Evolutionary conservation across 2,329 filamentous ascomycete genomes (phyloP).

Genomic region (Epicoccum nigrum): DNA sequence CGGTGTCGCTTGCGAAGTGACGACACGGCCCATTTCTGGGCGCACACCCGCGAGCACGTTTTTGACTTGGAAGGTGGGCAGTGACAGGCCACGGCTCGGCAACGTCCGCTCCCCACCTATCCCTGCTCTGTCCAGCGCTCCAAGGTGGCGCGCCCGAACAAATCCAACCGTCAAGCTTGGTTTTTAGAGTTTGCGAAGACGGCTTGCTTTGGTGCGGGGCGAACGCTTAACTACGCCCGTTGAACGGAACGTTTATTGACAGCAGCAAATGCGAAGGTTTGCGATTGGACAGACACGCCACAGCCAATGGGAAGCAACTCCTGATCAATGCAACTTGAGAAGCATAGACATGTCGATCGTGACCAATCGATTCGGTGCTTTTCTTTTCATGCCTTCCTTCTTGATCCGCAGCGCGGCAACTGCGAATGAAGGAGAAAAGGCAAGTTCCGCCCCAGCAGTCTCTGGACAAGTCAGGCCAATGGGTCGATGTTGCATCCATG

Average conservation of each 20-base stretch:
- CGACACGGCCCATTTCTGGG: no score
- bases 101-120: conserved; percentile 4
- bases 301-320: background rate
- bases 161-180: conserved; percentile 4
- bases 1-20: no score
- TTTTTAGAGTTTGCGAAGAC: conserved; percentile 13
- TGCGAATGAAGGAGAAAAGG: conserved; percentile 10
- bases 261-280: background rate
- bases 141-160: conserved; percentile 10
- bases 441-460: background rate
- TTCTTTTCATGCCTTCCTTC: background rate
- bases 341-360: background rate
- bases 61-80: no score
- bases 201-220: conserved; percentile 6
- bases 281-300: background rate
- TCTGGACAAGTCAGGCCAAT: conserved; percentile 1
- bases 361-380: background rate
- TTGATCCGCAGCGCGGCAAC: background rate
- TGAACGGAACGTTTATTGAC: conserved; percentile 6
- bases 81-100: conserved; percentile 13
- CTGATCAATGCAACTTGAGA: no score
- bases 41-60: background rate
- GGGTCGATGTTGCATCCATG: conserved; percentile 5
- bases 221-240: conserved; percentile 6
- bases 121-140: conserved; percentile 1